Conservation (phyloP, 305 asterid genomes). For the Ilex paraguariensis region DNA sequence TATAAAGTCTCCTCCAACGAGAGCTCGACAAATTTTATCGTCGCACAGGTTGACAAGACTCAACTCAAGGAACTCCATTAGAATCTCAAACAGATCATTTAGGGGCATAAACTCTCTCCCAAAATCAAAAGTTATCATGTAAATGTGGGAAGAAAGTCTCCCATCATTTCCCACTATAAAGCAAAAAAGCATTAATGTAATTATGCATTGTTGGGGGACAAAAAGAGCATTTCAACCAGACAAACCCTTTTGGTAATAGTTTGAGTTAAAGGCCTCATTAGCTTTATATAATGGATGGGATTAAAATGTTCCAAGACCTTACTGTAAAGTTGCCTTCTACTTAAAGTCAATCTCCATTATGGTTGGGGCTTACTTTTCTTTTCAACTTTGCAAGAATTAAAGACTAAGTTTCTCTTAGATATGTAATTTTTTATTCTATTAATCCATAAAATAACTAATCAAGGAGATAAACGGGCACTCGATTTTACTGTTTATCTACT, state of each 20-base stretch:
- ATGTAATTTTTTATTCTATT: constrained; percentile 13
- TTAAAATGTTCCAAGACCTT: constrained; percentile 6
- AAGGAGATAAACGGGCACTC: neutral
- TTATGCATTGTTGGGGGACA: constrained; percentile 39
- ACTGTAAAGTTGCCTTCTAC: constrained; percentile 14
- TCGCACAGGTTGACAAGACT: constrained; percentile 45
- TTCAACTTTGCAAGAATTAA: neutral
- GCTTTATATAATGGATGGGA: constrained; percentile 18
- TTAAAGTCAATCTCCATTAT: constrained; percentile 12
- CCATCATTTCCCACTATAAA: constrained; percentile 51
- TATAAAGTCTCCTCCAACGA: neutral
- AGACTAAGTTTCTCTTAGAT: neutral
- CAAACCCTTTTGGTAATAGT: constrained; percentile 41
- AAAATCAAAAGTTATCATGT: constrained; percentile 28
- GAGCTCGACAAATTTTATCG: constrained; percentile 24
- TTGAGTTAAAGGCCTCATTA: constrained; percentile 18
- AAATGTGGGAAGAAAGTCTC: constrained; percentile 37
- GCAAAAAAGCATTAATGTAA: constrained; percentile 29
- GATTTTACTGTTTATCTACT: neutral
- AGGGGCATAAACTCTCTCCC: constrained; percentile 23
- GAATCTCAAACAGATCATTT: constrained; percentile 22
- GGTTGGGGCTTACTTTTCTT: no score
- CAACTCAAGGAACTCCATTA: constrained; percentile 24
- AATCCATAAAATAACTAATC: constrained; percentile 5
- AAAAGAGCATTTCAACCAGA: constrained; percentile 38